Evolutionary conservation across 2,329 filamentous ascomycete genomes (phyloP), one percentile per base, ranked within the genome.

Genomic region (Monosporascus sp.): DNA sequence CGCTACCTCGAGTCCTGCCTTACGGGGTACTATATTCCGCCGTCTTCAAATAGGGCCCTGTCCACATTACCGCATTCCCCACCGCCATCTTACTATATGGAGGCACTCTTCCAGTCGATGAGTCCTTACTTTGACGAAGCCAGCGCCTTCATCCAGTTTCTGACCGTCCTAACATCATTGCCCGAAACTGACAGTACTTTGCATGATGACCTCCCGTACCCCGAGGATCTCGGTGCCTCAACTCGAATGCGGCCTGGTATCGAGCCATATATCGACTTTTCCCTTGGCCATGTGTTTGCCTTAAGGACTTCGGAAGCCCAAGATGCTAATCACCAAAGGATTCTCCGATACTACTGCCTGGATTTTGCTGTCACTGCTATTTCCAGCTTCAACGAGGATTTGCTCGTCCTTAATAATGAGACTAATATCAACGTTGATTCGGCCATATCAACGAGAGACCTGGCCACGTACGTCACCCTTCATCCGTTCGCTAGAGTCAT

Each of bases 401-500:
- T 97, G 11, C 88, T 97, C 41, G 79, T 93, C 31, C 84, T 97
- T 62, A 88, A 89, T 40, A 95, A 91, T 67, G 83, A 88, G 64
- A 88, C 90, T 2, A 87, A 82, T 56, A 78, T 95, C 31, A 76
- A 83, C 26, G 85, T 96, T 17, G 91, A 97, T 67, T 74, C 81
- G 9, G 83, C 88, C 17, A 90, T 96, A 59, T 81, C 81, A 43
- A 81, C 90, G 4, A 87, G 86, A 3, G 88, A 89, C 52, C 76
- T 97, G 5, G 83, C 85, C 49, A 81, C 82, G 6, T 99, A 99
- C 67, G 85, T 94, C 54, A 84, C 85, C 24, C 81, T 96, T 51
- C 95, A 99, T 72, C 93, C 95, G 0, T 99, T 97, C 65, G 86
- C 90, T 3, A 85, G 95, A 55, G 87, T 96, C 17, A 97, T 97